Evolutionary conservation across 208 protist genomes (phyloP).

Genomic region (Trypanosoma platydactyli): DNA sequence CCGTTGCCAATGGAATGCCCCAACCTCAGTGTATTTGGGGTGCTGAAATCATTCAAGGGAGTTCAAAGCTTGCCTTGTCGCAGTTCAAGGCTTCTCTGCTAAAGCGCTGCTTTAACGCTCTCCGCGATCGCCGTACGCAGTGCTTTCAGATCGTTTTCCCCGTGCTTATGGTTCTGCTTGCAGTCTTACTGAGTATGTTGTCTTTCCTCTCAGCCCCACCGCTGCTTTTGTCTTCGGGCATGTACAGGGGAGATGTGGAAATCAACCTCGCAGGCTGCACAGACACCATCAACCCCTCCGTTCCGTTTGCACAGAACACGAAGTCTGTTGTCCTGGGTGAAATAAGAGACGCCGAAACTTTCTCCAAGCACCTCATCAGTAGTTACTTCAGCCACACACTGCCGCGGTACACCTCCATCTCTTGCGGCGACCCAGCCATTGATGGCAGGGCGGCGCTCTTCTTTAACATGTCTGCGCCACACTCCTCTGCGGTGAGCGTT

Average conservation of each 20-base stretch:
- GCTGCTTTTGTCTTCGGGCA: slow-evolving; percentile 29
- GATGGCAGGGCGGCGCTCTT: slow-evolving; percentile 29
- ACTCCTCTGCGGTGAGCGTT: slow-evolving; percentile 37
- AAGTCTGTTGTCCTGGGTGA: slow-evolving; percentile 21
- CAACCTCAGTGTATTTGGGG: slow-evolving; percentile 37
- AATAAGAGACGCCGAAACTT: slow-evolving; percentile 10
- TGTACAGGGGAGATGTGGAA: slow-evolving; percentile 34
- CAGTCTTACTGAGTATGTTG: slow-evolving; percentile 66
- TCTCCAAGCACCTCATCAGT: slow-evolving; percentile 38
- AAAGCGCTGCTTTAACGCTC: slow-evolving; percentile 54
- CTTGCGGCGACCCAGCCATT: slow-evolving; percentile 38
- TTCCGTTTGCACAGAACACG: slow-evolving; percentile 29
- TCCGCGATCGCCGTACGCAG: slow-evolving; percentile 68
- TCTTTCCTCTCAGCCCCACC: slow-evolving; percentile 37
- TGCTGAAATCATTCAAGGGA: slow-evolving; percentile 25
- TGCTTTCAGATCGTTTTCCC: slow-evolving; percentile 77
- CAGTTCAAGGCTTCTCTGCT: slow-evolving; percentile 65
- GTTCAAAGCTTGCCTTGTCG: slow-evolving; percentile 26
- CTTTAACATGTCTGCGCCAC: slow-evolving; percentile 56
- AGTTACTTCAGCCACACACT: slow-evolving; percentile 45
- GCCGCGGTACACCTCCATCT: slow-evolving; percentile 45
- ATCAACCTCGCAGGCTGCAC: slow-evolving; percentile 37
- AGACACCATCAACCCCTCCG: slow-evolving; percentile 23
- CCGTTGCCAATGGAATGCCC: no score
- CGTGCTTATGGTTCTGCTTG: slow-evolving; percentile 61